Conservation (phyloP, 495 filamentous ascomycete genomes). For the Evansstolkia leycettana region DNA sequence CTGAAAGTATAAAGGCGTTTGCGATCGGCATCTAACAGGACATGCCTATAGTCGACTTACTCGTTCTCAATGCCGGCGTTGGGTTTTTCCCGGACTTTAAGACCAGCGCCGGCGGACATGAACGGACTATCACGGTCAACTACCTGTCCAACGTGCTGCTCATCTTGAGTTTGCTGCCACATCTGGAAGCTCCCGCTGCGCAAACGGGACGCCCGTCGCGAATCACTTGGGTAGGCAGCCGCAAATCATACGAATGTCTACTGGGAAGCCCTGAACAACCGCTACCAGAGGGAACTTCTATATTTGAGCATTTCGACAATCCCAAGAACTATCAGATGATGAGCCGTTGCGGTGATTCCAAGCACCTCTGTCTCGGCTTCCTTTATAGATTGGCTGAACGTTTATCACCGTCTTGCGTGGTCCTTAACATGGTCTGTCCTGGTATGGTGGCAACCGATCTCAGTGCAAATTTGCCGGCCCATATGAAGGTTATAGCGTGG, state of each 20-base stretch:
- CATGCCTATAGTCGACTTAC: conserved; percentile 11
- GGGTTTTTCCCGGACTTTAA: conserved; percentile 6
- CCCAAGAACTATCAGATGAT: background rate
- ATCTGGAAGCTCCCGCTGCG: conserved; percentile 12
- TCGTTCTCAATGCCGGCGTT: conserved; percentile 24
- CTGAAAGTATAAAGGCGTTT: conserved; percentile 14
- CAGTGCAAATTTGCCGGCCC: background rate
- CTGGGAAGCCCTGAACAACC: too few relatives aligned
- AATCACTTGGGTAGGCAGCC: conserved; percentile 22
- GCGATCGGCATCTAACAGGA: conserved; percentile 8
- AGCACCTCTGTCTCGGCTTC: background rate
- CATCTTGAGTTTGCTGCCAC: conserved; percentile 17
- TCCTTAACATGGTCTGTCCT: background rate
- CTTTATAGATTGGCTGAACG: background rate
- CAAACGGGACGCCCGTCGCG: conserved; percentile 10
- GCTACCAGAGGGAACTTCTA: background rate
- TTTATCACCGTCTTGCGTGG: background rate
- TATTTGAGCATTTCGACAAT: background rate
- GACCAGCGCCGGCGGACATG: conserved; percentile 16
- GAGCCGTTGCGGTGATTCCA: background rate
- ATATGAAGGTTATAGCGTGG: background rate
- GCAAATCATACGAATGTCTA: too few relatives aligned
- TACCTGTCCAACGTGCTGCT: conserved; percentile 21
- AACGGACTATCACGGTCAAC: conserved; percentile 20
- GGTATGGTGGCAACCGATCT: background rate